phyloP scores from a whole-genome alignment of 768 basidiomycete species.

The Naganishia antarctica region DNA sequence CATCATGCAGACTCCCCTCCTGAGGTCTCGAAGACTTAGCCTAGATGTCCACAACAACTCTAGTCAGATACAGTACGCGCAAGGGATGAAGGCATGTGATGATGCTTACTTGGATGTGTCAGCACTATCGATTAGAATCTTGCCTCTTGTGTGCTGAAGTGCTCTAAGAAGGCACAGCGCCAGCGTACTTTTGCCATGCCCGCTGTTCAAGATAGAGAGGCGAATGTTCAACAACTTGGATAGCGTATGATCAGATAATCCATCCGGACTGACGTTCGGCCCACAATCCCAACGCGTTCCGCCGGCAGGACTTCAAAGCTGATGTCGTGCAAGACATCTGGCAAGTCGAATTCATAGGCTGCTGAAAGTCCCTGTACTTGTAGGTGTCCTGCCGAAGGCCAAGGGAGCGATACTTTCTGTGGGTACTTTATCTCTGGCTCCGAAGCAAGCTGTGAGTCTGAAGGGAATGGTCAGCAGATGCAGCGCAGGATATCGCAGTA shows the following conservation, averaged over 20 bases:
- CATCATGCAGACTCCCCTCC: conserved; percentile 13
- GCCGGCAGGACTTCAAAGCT: conserved; percentile 28
- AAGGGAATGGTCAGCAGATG: conserved; percentile 58
- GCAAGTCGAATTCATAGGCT: conserved; percentile 41
- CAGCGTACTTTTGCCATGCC: conserved; percentile 41
- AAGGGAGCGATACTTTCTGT: conserved; percentile 28
- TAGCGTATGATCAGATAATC: conserved; percentile 47
- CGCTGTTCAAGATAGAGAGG: conserved; percentile 7
- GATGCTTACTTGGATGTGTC: conserved; percentile 52
- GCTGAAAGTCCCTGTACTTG: conserved; percentile 33
- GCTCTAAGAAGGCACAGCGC: conserved; percentile 44
- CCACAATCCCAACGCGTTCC: conserved; percentile 43
- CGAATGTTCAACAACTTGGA: conserved; percentile 53
- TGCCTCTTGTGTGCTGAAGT: conserved; percentile 34
- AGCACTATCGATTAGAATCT: conserved; percentile 41
- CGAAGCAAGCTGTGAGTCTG: conserved; percentile 35
- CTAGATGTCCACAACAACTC: too few species aligned
- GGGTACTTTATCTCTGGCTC: background rate
- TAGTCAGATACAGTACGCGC: too few species aligned
- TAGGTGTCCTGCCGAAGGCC: conserved; percentile 41
- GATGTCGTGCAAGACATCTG: conserved; percentile 43
- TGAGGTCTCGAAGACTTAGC: background rate
- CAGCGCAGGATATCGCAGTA: conserved; percentile 43
- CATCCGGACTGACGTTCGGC: conserved; percentile 52
- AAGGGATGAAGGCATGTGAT: conserved; percentile 67